phyloP scores from a whole-genome alignment of 2,329 filamentous ascomycete species.

The Hirsutella thompsonii region DNA sequence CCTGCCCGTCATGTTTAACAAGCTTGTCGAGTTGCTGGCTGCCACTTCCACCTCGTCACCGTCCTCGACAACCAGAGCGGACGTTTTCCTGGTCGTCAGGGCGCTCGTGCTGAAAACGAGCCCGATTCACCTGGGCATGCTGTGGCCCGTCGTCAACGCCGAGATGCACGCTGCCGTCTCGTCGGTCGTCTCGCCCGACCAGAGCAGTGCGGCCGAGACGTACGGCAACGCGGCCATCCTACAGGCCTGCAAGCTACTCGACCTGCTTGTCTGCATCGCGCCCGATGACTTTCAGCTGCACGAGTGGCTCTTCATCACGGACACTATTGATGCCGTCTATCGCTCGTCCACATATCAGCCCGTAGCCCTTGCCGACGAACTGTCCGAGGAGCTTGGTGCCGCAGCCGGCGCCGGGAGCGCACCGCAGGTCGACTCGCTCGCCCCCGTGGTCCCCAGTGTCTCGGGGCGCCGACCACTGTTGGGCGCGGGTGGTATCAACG shows the following conservation, averaged over 20 bases:
- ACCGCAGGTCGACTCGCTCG: not conserved
- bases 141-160: conserved; percentile 84
- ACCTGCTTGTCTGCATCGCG: conserved; percentile 71
- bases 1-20: conserved; percentile 61
- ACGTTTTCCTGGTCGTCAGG: conserved; percentile 79
- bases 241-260: conserved; percentile 88
- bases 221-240: conserved; percentile 68
- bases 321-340: conserved; percentile 94
- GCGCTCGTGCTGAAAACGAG: conserved; percentile 70
- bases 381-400: conserved; percentile 61
- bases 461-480: not conserved
- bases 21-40: conserved; percentile 71
- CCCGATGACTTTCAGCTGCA: conserved; percentile 97
- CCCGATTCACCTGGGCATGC: conserved; percentile 62
- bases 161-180: conserved; percentile 73
- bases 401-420: conserved; percentile 10
- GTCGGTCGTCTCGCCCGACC: conserved; percentile 56
- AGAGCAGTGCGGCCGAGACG: conserved; percentile 50
- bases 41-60: conserved; percentile 84
- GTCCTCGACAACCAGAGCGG: conserved; percentile 76
- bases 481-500: conserved; percentile 8
- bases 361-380: conserved; percentile 69
- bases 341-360: conserved; percentile 56
- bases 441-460: not conserved
- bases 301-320: conserved; percentile 94